These are phyloP conservation scores for Salvia rosmarinus DNA, from an alignment of 257 asterid species.

Conservation along the genomic window DNA sequence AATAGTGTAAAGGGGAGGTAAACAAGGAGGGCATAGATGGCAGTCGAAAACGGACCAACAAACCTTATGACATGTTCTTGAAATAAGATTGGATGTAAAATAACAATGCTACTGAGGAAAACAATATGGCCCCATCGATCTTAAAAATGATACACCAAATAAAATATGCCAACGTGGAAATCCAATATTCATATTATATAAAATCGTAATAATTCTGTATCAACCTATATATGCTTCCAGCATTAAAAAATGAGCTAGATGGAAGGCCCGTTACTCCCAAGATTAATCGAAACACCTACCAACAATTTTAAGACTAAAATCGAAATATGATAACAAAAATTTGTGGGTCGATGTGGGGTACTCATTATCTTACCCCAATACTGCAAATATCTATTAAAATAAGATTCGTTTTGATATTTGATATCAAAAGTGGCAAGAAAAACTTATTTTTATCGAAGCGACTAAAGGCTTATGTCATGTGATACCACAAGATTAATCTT, in stretches of 20 bases:
- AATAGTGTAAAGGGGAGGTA: background rate
- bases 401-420: too few relatives aligned
- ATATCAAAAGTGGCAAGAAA: too few relatives aligned
- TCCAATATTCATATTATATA: background rate
- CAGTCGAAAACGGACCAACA: conserved; percentile 8
- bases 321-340: too few relatives aligned
- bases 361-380: too few relatives aligned
- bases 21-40: background rate
- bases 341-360: too few relatives aligned
- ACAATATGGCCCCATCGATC: background rate
- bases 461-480: too few relatives aligned
- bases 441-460: too few relatives aligned
- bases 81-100: conserved; percentile 31
- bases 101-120: background rate
- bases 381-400: too few relatives aligned
- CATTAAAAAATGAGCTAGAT: background rate
- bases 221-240: background rate
- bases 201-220: background rate
- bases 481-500: too few relatives aligned
- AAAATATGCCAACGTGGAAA: background rate
- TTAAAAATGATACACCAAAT: background rate
- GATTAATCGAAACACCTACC: background rate
- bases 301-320: background rate
- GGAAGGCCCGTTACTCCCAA: background rate
- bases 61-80: conserved; percentile 29